Base-by-base conservation (phyloP, 192 early-diverging fungal genomes). In the Rhizophlyctis rosea region DNA sequence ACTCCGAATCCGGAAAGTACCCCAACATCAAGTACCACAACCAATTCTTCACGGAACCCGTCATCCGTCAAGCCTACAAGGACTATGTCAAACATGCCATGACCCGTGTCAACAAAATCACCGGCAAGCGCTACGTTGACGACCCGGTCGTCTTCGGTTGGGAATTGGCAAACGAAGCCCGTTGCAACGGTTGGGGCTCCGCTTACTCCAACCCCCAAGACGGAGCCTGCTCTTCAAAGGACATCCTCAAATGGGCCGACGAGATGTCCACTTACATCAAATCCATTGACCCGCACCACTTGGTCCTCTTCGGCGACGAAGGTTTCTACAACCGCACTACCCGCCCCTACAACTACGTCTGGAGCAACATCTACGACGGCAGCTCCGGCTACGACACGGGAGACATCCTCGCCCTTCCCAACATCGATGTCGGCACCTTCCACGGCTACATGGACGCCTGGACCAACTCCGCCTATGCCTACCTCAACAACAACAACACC, bases 261-360 rank as follows among this genome's bases (percentile, higher is more conserved):
- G 69, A 71, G 35, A 76, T 76, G 28, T 55, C 54, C 28, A 3
- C 65, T 1, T 76, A 48, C 52, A 54, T 76, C 52, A 75, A 76
- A 62, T 47, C 50, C 34, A 50, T 73, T 44, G 75, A 78, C 39
- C 34, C 50, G 34, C 77, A 76, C 60, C 75, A 76, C 33, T 51
- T 76, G 13, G 62, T 76, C 16, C 35, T 75, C 30, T 24, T 62
- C 48, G 75, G 75, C 34, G 74, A 76, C 49, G 75, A 76, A 69
- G 75, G 74, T n/a, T 75, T 75, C 56, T 63, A 62, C 27, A 47
- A 59, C 39, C 35, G 50, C 13, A 52, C n/a, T 16, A 62, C n/a
- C 2, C 34, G 29, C 25, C 49, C 61, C 3, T 58, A 72, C 24
- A 59, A 74, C 47, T n/a, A n/a, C n/a, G n/a, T n/a, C n/a, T n/a